Base-by-base conservation (phyloP, 2,329 filamentous ascomycete genomes). In the Coleophoma eucalyptorum region DNA sequence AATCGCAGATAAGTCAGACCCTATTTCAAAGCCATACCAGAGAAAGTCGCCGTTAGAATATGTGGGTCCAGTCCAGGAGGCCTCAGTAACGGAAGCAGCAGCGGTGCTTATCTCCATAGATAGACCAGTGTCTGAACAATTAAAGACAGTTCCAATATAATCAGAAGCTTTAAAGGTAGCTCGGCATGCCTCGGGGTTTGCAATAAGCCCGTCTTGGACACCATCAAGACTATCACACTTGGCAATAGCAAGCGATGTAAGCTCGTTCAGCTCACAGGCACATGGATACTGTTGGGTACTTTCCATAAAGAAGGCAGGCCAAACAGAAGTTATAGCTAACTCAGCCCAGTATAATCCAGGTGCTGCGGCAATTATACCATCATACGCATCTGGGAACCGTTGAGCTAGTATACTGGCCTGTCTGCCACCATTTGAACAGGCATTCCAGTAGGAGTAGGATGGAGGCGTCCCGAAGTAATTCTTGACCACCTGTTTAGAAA, bases 381-480 rank as follows among this genome's bases (percentile, higher is more conserved):
- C 62, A 45, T 66, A 72, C 4, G 60, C 55, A 1, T 58, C 47
- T 8, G 69, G 68, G 46, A 63, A 70, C 8, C 62, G 51, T 49
- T 72, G 69, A 15, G 67, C 67, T 6, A 60, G 42, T 59, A 65
- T 67, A n/a, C 67, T 49, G 4, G 66, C 67, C 49, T 69, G 67
- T 18, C 67, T 48, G 15, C 67, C 67, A 34, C 67, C 67, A n/a
- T 61, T 64, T 18, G 64, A 67, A 50, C 67, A 69, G 8, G 67
- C 67, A 49, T 56, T 58, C 56, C 58, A 70, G 50, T 70, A 70
- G 2, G 64, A 69, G 50, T 63, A 68, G 10, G 61, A 57, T 0
- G 65, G 62, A 19, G 57, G 49, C 21, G 53, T 50, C 13, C 63
- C 61, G 51, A 66, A 72, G 50, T 62, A 71, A 16, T 61, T 57